A percentile compares a stretch with the other conserved stretches of the same genome.
Evolutionary conservation across 2,329 filamentous ascomycete genomes (phyloP).

Genomic region (Trichophaea hybrida): DNA sequence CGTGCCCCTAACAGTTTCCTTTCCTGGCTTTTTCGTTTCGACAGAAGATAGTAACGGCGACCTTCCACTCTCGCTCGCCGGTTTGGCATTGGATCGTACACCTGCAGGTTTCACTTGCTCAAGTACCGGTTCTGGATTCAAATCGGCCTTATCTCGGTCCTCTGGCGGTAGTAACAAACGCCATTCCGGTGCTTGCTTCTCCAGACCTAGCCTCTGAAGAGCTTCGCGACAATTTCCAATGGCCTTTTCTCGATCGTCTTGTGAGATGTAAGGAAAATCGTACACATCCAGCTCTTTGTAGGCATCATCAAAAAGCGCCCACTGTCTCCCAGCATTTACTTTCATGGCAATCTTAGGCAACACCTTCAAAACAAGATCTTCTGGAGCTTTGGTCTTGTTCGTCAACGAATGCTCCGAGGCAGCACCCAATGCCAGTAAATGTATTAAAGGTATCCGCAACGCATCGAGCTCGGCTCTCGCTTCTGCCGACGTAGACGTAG

Average conservation of each 20-base stretch:
- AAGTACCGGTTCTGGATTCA: slow-evolving; percentile 7
- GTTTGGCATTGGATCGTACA: background rate
- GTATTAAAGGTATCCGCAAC: slow-evolving; percentile 26
- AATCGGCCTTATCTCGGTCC: slow-evolving; percentile 24
- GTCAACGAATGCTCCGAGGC: slow-evolving; percentile 25
- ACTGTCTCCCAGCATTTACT: slow-evolving; percentile 20
- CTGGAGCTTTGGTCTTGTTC: slow-evolving; percentile 26
- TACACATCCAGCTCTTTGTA: slow-evolving; percentile 27
- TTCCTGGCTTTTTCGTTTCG: slow-evolving; percentile 4
- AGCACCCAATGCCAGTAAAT: slow-evolving; percentile 26
- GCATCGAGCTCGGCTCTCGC: slow-evolving; percentile 19
- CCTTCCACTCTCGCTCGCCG: slow-evolving; percentile 11
- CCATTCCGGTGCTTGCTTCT: slow-evolving; percentile 25
- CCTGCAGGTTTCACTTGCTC: slow-evolving; percentile 6
- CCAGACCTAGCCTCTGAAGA: slow-evolving; percentile 23
- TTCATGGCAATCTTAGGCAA: slow-evolving; percentile 24
- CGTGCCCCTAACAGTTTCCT: slow-evolving; percentile 5
- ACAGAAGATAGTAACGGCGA: slow-evolving; percentile 11
- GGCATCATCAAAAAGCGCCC: slow-evolving; percentile 25
- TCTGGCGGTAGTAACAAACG: slow-evolving; percentile 25
- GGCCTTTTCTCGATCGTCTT: slow-evolving; percentile 23
- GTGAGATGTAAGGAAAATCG: slow-evolving; percentile 26
- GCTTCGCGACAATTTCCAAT: slow-evolving; percentile 25
- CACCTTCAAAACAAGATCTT: slow-evolving; percentile 24
- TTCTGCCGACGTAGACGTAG: slow-evolving; percentile 8